Conservation (phyloP, 73 alveolate genomes). For the Paramecium sexaurelia region DNA sequence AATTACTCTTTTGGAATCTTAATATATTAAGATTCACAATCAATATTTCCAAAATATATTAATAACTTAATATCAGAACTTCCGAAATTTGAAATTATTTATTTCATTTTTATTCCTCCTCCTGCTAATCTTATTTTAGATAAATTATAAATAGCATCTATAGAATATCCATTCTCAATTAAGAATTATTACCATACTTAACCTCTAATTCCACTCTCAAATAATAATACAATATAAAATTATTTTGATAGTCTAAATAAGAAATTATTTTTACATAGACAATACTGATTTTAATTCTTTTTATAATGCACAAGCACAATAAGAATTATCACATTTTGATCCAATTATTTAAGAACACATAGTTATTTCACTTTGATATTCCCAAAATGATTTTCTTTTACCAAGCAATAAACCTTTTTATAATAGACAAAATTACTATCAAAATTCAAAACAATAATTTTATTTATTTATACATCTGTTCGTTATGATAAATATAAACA, state of each 20-base stretch:
- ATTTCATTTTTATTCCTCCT: background rate
- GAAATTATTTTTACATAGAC: background rate
- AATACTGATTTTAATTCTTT: background rate
- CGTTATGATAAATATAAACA: background rate
- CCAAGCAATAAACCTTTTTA: background rate
- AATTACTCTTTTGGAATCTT: background rate
- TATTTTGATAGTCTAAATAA: background rate
- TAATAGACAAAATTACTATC: background rate
- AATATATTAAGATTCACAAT: background rate
- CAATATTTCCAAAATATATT: background rate
- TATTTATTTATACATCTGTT: background rate
- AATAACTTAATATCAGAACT: background rate
- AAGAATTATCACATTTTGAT: background rate
- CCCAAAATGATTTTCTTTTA: background rate
- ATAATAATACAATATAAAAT: background rate
- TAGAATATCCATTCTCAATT: background rate
- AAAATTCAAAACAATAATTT: background rate
- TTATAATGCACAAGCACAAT: background rate
- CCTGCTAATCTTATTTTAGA: background rate
- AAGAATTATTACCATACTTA: background rate
- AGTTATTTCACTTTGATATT: background rate
- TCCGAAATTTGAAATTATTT: background rate
- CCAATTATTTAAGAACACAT: background rate
- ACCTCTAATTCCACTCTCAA: background rate
- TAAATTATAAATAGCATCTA: background rate